Evolutionary conservation across 352 stramenopile genomes (phyloP), one percentile per base, ranked within the genome.

Genomic region (Pythium biforme): DNA sequence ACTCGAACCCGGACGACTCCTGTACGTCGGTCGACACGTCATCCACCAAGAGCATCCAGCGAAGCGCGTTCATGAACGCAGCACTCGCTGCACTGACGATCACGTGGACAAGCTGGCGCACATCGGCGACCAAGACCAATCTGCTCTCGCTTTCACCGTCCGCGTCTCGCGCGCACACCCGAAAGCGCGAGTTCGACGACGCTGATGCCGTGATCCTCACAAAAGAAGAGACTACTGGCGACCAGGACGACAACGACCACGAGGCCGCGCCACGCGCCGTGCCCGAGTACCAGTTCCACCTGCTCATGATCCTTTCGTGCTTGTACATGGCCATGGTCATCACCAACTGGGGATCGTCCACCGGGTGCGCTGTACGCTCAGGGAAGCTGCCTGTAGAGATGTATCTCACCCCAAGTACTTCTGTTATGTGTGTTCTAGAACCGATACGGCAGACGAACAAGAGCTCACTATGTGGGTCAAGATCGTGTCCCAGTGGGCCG

Each of bases 381-480:
- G 25, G n/a, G 19, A 27, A 10, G n/a, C 17, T 54, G 55, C 19
- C 23, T 46, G 10, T 52, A 14, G 7, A 19, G 59, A 48, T 5
- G 8, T 49, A 6, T 54, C 27, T 23, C 26, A 55, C 20, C 8
- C 26, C 31, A 19, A 43, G 11, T 48, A 17, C 0, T 59, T 6
- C 1, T 59, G 17, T 26, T 43, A 12, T 22, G 1, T 40, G 22
- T 51, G 10, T 51, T 43, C 53, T n/a, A 86, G 72, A 23, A 76
- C 66, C 23, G 70, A 76, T 17, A 76, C 69, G 3, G 66, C 64
- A 12, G 58, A 68, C n/a, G 81, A 90, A 50, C 69, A 89, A 39
- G 67, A 84, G 6, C 76, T 90, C 25, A 92, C 81, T 5, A 98
- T 98, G 95, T 98, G 92, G 92, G 96, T 99, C 54, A 92, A 98